Conservation (phyloP, 768 basidiomycete species). For the Collybiopsis luxurians region DNA sequence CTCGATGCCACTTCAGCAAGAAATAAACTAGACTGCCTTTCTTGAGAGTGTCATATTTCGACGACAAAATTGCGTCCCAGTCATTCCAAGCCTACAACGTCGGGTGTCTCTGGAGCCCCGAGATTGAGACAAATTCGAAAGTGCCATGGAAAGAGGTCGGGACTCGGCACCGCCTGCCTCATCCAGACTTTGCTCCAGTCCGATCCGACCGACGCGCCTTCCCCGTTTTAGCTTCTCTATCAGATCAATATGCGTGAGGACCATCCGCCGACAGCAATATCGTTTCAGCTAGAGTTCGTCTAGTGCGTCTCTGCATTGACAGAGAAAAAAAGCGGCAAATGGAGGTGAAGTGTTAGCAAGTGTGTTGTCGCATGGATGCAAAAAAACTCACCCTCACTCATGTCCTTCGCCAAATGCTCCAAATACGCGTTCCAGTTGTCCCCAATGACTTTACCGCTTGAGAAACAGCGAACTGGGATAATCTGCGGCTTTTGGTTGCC, state of each 20-base stretch:
- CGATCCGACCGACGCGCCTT: too few relatives aligned
- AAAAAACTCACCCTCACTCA: conserved; percentile 87
- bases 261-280: conserved; percentile 97
- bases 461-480: conserved; percentile 94
- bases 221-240: conserved; percentile 99
- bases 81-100: conserved; percentile 47
- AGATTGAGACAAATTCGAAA: conserved; percentile 70
- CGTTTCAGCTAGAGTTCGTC: conserved; percentile 87
- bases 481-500: conserved; percentile 50
- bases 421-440: conserved; percentile 94
- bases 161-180: too few relatives aligned
- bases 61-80: conserved; percentile 63
- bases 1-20: conserved; percentile 75
- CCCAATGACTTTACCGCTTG: conserved; percentile 95
- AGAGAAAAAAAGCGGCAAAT: not conserved
- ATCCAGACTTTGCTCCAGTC: too few relatives aligned
- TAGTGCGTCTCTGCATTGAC: conserved; percentile 81
- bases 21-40: conserved; percentile 80
- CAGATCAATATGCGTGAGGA: conserved; percentile 94
- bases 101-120: conserved; percentile 55
- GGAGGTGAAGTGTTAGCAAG: too few relatives aligned
- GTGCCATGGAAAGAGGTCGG: conserved; percentile 58
- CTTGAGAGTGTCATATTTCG: conserved; percentile 72
- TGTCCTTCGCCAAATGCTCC: conserved; percentile 74
- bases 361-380: too few relatives aligned